Percentiles rank a stretch among this genome's conserved stretches.
phyloP scores from a whole-genome alignment of 1,284 basidiomycete species.

The Sanghuangporus sanghuang region DNA sequence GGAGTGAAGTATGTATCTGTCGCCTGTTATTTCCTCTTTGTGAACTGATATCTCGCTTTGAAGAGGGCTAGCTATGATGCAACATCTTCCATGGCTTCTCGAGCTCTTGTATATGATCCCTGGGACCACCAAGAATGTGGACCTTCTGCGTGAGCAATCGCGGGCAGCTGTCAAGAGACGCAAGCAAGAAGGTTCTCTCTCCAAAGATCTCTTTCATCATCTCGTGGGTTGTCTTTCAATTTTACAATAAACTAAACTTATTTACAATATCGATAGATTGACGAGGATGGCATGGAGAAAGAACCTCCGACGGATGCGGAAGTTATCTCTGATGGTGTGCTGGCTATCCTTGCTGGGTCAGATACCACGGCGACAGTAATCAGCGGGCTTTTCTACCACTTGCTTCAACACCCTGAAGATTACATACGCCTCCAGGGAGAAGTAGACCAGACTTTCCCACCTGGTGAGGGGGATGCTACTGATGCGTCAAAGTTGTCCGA shows the following conservation, averaged over 20 bases:
- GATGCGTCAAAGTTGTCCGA: constrained; percentile 21
- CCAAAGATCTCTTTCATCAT: constrained; percentile 35
- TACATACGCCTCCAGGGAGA: constrained; percentile 26
- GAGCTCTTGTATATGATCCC: neutral
- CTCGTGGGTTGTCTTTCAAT: constrained; percentile 24
- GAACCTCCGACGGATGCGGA: constrained; percentile 21
- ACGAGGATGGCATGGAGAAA: constrained; percentile 26
- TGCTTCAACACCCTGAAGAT: constrained; percentile 28
- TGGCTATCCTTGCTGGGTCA: constrained; percentile 34
- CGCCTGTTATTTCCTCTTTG: neutral
- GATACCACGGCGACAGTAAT: constrained; percentile 33
- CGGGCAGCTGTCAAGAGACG: neutral
- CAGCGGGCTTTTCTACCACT: constrained; percentile 26
- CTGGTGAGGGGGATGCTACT: constrained; percentile 14
- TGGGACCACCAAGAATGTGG: constrained; percentile 5
- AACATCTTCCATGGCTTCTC: constrained; percentile 14
- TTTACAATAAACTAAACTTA: neutral
- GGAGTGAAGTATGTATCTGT: constrained; percentile 12
- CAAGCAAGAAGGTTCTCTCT: constrained; percentile 23
- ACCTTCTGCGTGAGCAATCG: neutral
- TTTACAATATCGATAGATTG: constrained; percentile 22
- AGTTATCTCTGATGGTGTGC: constrained; percentile 28
- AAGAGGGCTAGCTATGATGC: constrained; percentile 5
- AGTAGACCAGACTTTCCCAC: constrained; percentile 24
- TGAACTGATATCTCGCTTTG: neutral